phyloP scores from a whole-genome alignment of 768 basidiomycete species.

The Termitomyces sp. region DNA sequence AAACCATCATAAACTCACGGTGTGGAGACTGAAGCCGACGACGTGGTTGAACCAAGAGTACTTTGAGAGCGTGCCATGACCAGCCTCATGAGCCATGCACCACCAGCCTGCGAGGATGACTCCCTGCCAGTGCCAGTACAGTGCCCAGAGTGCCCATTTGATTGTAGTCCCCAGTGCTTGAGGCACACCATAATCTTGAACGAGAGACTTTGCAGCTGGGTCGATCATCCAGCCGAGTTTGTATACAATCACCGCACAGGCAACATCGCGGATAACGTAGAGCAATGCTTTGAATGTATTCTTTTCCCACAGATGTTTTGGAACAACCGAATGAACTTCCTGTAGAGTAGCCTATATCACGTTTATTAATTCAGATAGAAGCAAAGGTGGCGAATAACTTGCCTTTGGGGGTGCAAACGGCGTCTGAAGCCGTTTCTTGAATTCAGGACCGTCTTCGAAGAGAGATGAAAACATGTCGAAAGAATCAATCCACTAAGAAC shows the following conservation, averaged over 20 bases:
- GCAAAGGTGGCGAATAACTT: neutral
- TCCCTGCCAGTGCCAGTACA: slow-evolving; percentile 59
- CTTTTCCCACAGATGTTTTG: slow-evolving; percentile 46
- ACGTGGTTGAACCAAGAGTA: slow-evolving; percentile 40
- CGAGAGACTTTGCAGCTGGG: slow-evolving; percentile 26
- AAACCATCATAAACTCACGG: slow-evolving; percentile 22
- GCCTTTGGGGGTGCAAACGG: neutral
- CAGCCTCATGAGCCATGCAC: slow-evolving; percentile 62
- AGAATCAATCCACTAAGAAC: neutral
- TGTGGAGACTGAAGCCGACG: slow-evolving; percentile 40
- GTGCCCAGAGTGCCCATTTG: slow-evolving; percentile 38
- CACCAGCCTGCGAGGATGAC: slow-evolving; percentile 55
- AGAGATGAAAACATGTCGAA: neutral
- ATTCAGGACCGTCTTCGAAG: neutral
- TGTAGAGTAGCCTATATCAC: slow-evolving; percentile 35
- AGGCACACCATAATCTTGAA: slow-evolving; percentile 17
- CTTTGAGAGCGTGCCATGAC: slow-evolving; percentile 49
- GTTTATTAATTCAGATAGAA: too few species aligned
- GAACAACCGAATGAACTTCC: slow-evolving; percentile 47
- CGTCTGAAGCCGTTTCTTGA: neutral
- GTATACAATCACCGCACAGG: slow-evolving; percentile 37
- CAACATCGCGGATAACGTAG: slow-evolving; percentile 42
- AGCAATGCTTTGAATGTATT: slow-evolving; percentile 40
- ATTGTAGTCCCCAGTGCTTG: slow-evolving; percentile 19
- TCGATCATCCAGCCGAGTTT: slow-evolving; percentile 45